Evolutionary conservation across 139 green algal species (phyloP).

Genomic region (Auxenochlorella pyrenoidosa): DNA sequence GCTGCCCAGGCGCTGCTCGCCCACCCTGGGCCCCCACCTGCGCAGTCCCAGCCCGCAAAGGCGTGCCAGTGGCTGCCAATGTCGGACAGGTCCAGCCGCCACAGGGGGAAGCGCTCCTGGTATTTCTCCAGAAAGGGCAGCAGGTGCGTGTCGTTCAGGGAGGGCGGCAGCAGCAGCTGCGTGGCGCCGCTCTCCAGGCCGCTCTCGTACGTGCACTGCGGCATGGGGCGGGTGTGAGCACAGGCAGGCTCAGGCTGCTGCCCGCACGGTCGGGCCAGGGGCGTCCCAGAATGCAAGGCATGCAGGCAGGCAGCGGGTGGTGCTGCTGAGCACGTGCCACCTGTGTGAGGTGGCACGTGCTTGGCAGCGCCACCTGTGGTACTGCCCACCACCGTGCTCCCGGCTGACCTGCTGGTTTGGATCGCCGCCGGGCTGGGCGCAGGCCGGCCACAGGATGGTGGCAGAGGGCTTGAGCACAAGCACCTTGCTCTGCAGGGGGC

Average conservation of each 20-base stretch:
- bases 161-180: constrained; percentile 2
- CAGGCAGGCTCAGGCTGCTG: no score
- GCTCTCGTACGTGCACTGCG: background rate
- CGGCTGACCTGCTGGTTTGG: no score
- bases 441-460: constrained; percentile 5
- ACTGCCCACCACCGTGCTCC: no score
- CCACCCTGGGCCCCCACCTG: background rate
- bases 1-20: no score
- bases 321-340: background rate
- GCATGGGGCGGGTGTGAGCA: background rate
- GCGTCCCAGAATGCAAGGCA: background rate
- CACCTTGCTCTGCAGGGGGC: background rate
- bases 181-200: no score
- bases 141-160: constrained; percentile 24
- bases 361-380: no score
- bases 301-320: background rate
- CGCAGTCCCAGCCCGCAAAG: constrained; percentile 22
- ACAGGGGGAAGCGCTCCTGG: background rate
- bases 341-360: no score
- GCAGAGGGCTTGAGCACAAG: constrained; percentile 15
- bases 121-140: constrained; percentile 12
- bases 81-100: constrained; percentile 17
- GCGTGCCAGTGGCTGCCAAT: constrained; percentile 33
- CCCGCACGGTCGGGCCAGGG: background rate
- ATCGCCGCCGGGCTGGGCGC: background rate